A percentile compares a stretch with the other conserved stretches of the same genome.
These are phyloP conservation scores for Scleroderma citrinum DNA, from an alignment of 768 basidiomycete genomes.

Conservation along the genomic window DNA sequence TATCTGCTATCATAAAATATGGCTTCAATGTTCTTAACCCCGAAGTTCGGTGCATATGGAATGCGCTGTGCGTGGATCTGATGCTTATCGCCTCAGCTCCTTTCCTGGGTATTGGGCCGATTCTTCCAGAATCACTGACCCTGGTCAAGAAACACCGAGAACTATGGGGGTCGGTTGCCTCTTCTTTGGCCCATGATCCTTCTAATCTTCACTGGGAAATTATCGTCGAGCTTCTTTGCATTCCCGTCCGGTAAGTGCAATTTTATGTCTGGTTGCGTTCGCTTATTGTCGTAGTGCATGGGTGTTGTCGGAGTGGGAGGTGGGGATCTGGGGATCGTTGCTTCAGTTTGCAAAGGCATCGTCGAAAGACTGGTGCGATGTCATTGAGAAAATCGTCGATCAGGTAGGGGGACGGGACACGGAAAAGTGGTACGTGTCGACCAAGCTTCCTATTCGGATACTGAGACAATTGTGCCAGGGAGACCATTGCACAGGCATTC, in stretches of 20 bases:
- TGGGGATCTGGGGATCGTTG: conserved; percentile 37
- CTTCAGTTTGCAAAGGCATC: conserved; percentile 28
- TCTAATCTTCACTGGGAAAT: conserved; percentile 33
- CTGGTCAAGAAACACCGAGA: conserved; percentile 26
- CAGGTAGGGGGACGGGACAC: conserved; percentile 10
- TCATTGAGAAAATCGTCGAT: conserved; percentile 13
- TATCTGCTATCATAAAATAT: conserved; percentile 40
- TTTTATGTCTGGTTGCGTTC: neutral
- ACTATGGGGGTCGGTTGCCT: conserved; percentile 45
- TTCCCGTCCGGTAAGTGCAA: conserved; percentile 42
- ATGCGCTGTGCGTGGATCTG: conserved; percentile 42
- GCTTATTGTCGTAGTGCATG: conserved; percentile 34
- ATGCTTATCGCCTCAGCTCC: conserved; percentile 37
- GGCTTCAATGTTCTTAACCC: conserved; percentile 37
- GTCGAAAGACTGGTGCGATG: conserved; percentile 6
- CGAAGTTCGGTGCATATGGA: conserved; percentile 40
- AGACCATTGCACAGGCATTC: conserved; percentile 14
- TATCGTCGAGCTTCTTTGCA: conserved; percentile 37
- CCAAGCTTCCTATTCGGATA: neutral
- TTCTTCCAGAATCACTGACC: conserved; percentile 19
- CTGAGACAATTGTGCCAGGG: conserved; percentile 16
- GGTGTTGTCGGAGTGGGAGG: conserved; percentile 37
- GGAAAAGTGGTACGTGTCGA: conserved; percentile 15
- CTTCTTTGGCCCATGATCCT: conserved; percentile 22
- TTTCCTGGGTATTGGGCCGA: conserved; percentile 31